phyloP scores from a whole-genome alignment of 805 yeast species.

The Candida khao-thaluensis region DNA sequence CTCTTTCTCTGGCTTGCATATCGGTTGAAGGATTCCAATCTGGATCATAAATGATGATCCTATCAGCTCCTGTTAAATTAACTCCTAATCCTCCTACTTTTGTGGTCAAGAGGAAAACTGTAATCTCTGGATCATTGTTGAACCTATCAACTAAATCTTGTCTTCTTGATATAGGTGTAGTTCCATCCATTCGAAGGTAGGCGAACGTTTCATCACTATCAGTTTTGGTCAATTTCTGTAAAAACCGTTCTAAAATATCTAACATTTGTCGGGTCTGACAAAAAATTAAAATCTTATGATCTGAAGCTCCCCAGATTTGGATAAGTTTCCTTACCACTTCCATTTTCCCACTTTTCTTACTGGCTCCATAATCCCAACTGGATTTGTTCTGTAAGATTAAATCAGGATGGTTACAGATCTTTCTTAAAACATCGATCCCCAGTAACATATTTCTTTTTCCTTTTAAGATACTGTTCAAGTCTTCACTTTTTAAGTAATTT shows the following conservation, averaged over 20 bases:
- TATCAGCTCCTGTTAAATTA: conserved; percentile 89
- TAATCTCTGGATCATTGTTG: conserved; percentile 56
- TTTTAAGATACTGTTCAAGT: conserved; percentile 62
- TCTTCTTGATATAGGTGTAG: conserved; percentile 74
- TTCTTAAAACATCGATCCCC: conserved; percentile 88
- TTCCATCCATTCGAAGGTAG: conserved; percentile 90
- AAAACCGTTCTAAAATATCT: conserved; percentile 73
- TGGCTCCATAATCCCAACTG: conserved; percentile 51
- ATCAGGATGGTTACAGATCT: conserved; percentile 97
- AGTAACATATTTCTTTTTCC: conserved; percentile 80
- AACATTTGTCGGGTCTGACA: conserved; percentile 95
- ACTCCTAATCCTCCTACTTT: conserved; percentile 96
- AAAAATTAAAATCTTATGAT: conserved; percentile 79
- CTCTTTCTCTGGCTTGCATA: conserved; percentile 93
- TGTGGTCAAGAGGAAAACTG: conserved; percentile 82
- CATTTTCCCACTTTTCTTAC: conserved; percentile 78
- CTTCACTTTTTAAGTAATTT: conserved; percentile 73
- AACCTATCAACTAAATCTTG: conserved; percentile 81
- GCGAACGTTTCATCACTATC: conserved; percentile 28
- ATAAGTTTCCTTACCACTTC: conserved; percentile 79
- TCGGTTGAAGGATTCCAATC: conserved; percentile 99
- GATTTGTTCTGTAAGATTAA: conserved; percentile 38
- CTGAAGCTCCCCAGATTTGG: conserved; percentile 71
- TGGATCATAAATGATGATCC: conserved; percentile 93
- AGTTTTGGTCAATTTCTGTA: conserved; percentile 32